phyloP scores from a whole-genome alignment of 352 stramenopile genomes.

The Elongisporangium undulatum region DNA sequence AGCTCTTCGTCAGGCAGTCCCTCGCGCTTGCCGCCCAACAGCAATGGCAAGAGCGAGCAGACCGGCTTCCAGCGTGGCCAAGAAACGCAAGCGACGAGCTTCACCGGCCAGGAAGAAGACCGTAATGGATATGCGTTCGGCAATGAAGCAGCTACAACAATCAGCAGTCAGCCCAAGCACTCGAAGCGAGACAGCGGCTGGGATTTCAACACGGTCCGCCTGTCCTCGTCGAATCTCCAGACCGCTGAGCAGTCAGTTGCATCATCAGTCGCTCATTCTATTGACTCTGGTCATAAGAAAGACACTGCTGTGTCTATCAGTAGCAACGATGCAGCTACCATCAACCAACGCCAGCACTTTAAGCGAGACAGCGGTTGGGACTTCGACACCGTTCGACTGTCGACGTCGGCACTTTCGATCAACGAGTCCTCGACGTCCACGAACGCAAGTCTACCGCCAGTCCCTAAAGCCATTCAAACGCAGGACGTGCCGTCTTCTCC shows the following conservation, averaged over 20 bases:
- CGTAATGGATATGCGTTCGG: conserved; percentile 4
- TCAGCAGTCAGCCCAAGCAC: conserved; percentile 17
- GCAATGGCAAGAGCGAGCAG: conserved; percentile 1
- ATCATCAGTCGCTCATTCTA: conserved; percentile 8
- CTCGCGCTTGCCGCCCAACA: not conserved
- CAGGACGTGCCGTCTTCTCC: not conserved
- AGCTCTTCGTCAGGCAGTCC: not conserved
- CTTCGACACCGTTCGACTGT: conserved; percentile 73
- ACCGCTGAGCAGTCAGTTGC: conserved; percentile 11
- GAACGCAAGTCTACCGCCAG: not conserved
- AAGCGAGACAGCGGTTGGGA: conserved; percentile 59
- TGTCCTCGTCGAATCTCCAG: conserved; percentile 27
- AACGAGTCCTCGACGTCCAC: not conserved
- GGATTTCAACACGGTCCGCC: conserved; percentile 75
- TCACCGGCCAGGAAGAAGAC: conserved; percentile 21
- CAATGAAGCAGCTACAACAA: not conserved
- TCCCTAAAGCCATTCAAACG: not conserved
- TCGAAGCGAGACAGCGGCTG: conserved; percentile 52
- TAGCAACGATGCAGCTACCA: not conserved
- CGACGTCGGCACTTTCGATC: conserved; percentile 1
- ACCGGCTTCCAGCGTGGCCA: not conserved
- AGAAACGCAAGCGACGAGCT: conserved; percentile 14
- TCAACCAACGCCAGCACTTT: not conserved
- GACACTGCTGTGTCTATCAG: not conserved
- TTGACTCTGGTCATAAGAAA: conserved; percentile 1